Evolutionary conservation across 805 yeast genomes (phyloP), one percentile per base, ranked within the genome.

Genomic region (Saturnispora silvae): DNA sequence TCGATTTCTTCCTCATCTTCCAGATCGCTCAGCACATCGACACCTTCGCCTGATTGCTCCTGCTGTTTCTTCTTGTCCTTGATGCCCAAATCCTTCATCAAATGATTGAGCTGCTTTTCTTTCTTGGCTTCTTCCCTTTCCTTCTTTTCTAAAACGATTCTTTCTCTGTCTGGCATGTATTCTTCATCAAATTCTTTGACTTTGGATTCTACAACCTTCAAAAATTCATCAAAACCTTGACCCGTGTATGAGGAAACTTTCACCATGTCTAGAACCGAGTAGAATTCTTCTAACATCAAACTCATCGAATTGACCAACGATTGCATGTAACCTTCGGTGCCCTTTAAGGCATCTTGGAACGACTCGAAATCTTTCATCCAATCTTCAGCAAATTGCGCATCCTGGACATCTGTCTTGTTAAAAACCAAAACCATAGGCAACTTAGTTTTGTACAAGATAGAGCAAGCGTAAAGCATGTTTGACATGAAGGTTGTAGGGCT

Each of bases 301-400:
- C 95, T 81, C 95, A 92, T 83, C 1, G 96, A 86, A 56, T 87
- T 92, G 42, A 92, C 83, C 36, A 92, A 65, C 1, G 95, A 84
- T 37, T 83, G 75, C 98, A 92, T 92, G 58, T 92, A 92, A 2
- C 96, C 96, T 3, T 89, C 75, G 26, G 76, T 80, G 23, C 67
- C 65, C 45, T 68, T 67, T 39, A 89, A 63, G 2, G 94, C 94
- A 17, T 60, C 63, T 58, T 89, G 97, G 65, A 92, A 92, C 13
- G 75, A 68, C 57, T 89, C 96, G 57, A 92, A 92, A 60, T 92
- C 98, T 2, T 79, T 73, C 96, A 92, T 85, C 99, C 99, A 92
- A 47, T 84, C 94, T 52, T 75, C 77, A 17, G 95, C 96, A 61
- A 87, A 86, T 34, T 72, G 79, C 0, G 94, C 83, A 41, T 80